Conservation (phyloP, 768 basidiomycete genomes). For the Hemileccinum rubropunctum region DNA sequence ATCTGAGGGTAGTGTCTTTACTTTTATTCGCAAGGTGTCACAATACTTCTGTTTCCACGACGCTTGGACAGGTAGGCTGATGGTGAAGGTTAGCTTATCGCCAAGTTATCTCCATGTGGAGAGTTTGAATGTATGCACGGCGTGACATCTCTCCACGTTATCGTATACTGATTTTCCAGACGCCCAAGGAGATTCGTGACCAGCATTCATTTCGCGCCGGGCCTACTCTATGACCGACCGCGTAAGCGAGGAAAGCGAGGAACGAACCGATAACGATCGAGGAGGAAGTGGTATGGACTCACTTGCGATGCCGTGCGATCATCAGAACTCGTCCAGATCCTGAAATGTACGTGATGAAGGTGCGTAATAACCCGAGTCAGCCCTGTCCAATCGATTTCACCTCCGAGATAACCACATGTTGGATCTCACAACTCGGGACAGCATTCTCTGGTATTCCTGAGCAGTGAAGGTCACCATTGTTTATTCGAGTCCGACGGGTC, state of each 20-base stretch:
- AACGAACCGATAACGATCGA: neutral
- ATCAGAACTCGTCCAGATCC: constrained; percentile 2
- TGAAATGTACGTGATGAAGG: constrained; percentile 15
- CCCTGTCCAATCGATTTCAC: neutral
- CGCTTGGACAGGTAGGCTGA: neutral
- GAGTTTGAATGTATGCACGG: neutral
- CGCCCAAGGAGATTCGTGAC: neutral
- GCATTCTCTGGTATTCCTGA: neutral
- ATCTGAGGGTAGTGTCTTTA: neutral
- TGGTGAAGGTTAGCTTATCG: neutral
- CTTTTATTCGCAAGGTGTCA: neutral
- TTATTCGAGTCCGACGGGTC: constrained; percentile 4
- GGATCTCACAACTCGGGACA: neutral
- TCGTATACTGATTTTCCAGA: neutral
- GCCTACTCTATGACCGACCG: neutral
- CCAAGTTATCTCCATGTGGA: neutral
- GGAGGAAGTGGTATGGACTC: neutral
- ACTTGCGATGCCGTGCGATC: neutral
- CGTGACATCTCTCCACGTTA: neutral
- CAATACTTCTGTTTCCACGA: too few relatives aligned
- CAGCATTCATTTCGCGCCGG: neutral
- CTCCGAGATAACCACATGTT: neutral
- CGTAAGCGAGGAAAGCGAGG: constrained; percentile 6
- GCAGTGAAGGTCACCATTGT: neutral
- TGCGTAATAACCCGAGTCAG: too few relatives aligned